phyloP scores from a whole-genome alignment of 306 rosid species.

The Lagenaria siceraria region DNA sequence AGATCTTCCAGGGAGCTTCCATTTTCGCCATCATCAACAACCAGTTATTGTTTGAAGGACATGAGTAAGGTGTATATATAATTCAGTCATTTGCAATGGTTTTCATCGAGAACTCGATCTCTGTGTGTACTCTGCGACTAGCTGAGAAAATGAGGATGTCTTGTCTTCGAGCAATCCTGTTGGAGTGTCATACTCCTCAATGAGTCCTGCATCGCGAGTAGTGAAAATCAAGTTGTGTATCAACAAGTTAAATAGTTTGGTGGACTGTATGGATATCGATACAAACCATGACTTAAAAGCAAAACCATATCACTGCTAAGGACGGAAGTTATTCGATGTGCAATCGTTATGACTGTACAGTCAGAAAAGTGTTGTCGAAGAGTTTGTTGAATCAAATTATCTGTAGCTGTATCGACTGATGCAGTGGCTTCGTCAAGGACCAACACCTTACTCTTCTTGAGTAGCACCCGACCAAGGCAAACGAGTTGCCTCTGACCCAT shows the following conservation, averaged over 20 bases:
- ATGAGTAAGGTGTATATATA: not conserved
- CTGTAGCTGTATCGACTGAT: constrained; percentile 81
- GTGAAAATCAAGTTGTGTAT: not conserved
- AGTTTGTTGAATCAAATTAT: constrained; percentile 72
- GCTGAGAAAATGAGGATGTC: constrained; percentile 65
- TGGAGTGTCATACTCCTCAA: constrained; percentile 65
- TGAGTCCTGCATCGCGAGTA: constrained; percentile 35
- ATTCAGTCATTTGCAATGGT: not conserved
- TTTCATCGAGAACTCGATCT: constrained; percentile 33
- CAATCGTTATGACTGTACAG: constrained; percentile 62
- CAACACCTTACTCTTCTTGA: constrained; percentile 66
- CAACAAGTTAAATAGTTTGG: not conserved
- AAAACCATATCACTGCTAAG: constrained; percentile 72
- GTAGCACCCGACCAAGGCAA: constrained; percentile 74
- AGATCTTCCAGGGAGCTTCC: not conserved
- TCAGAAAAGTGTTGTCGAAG: constrained; percentile 49
- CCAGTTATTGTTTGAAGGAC: not conserved
- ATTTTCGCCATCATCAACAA: not conserved
- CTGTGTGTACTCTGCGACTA: constrained; percentile 63
- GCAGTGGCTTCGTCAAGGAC: constrained; percentile 95
- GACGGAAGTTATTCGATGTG: constrained; percentile 79
- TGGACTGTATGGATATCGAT: not conserved
- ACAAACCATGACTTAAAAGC: constrained; percentile 61
- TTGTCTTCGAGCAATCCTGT: constrained; percentile 50
- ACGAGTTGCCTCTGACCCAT: constrained; percentile 93